Evolutionary conservation across 1,284 basidiomycete genomes (phyloP).

Genomic region (Malassezia obtusa): DNA sequence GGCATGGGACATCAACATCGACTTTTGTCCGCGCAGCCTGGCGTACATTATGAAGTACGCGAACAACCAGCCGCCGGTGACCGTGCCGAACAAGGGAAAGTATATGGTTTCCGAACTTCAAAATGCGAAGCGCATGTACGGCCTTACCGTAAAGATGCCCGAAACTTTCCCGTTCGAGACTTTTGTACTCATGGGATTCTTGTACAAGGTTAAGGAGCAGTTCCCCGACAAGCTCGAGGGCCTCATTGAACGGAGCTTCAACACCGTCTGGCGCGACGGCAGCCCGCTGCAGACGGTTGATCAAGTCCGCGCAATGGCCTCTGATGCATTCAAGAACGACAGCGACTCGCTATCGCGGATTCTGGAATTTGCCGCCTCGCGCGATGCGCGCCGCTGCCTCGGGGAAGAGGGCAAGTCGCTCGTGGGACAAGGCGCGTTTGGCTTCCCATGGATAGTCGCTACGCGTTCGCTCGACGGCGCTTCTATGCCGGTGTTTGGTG

Average conservation of each 20-base stretch:
- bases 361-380: background rate
- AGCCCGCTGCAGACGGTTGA: background rate
- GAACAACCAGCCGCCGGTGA: slow-evolving; percentile 40
- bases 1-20: slow-evolving; percentile 33
- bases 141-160: slow-evolving; percentile 23
- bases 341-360: background rate
- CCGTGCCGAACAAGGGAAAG: slow-evolving; percentile 35
- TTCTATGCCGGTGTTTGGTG: background rate
- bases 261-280: slow-evolving; percentile 26
- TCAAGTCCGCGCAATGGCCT: background rate
- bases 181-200: slow-evolving; percentile 23
- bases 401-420: background rate
- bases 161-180: slow-evolving; percentile 38
- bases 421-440: slow-evolving; percentile 8
- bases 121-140: slow-evolving; percentile 27
- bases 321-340: background rate
- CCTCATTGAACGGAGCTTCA: slow-evolving; percentile 22
- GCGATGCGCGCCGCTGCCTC: background rate
- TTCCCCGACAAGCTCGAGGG: slow-evolving; percentile 7
- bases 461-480: background rate
- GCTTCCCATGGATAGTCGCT: slow-evolving; percentile 9
- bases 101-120: slow-evolving; percentile 32
- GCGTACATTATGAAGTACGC: slow-evolving; percentile 44
- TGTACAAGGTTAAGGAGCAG: slow-evolving; percentile 18
- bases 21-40: slow-evolving; percentile 31